Evolutionary conservation across 2,329 filamentous ascomycete genomes (phyloP), one percentile per base, ranked within the genome.

Genomic region (Apiospora pterosperma): DNA sequence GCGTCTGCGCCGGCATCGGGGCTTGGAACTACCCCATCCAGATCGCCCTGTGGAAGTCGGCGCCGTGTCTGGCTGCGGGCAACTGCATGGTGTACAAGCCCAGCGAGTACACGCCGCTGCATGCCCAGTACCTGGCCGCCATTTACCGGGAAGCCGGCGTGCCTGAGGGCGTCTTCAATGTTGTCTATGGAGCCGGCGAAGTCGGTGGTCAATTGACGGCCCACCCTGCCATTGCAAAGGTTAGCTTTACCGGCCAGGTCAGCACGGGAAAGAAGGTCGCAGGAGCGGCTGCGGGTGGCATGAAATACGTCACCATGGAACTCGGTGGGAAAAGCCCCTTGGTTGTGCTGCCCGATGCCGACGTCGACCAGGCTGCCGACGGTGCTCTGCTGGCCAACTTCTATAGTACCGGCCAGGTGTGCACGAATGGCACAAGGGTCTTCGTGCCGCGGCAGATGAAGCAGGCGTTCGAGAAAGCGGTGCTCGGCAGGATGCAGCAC

Each of bases 321-420:
- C 85, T 97, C 0, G 93, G 93, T 63, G 93, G 93, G 61, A 97
- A 97, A 80, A 93, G 90, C 66, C 92, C 93, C 0, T 82, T 93
- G 48, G 82, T 97, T 61, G 84, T 97, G 59, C 86, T 97, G 1
- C 91, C 92, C 1, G 93, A 96, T 72, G 91, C 91, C 19, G 87
- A 92, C 62, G 77, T 95, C 23, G 89, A 92, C 58, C 87, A 88
- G 71, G 93, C 93, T n/a, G 93, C 92, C 38, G 90, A 97, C 72
- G 91, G 92, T 36, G 93, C 92, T 68, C 94, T 97, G 90, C 92
- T 96, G 83, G 93, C 93, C 71, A 97, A 97, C 78, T 97, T 97
- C 80, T 97, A 92, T 83, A 93, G 90, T 69, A 92, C 91, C 0
- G 93, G 93, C 36, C 93, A 97, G 78, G 93, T 97, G 61, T 97